These are phyloP conservation scores for Penicillium pulvis DNA, from an alignment of 495 filamentous ascomycete genomes.

Conservation along the genomic window DNA sequence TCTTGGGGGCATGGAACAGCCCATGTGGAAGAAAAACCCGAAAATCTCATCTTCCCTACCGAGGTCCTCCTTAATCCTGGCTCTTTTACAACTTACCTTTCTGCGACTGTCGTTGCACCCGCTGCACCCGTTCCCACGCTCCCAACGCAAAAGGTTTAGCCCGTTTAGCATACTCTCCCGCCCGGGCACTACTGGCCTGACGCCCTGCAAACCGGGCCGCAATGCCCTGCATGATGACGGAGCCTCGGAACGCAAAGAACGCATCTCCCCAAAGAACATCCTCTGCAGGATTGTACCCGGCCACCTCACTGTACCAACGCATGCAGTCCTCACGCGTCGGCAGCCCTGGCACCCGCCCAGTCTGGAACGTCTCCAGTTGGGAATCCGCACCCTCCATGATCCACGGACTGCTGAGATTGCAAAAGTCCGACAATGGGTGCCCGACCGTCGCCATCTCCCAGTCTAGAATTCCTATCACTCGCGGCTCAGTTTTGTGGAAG, in stretches of 20 bases:
- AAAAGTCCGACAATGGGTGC: slow-evolving; percentile 86
- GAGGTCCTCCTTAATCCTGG: too few relatives aligned
- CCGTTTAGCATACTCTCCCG: slow-evolving; percentile 66
- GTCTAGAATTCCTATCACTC: slow-evolving; percentile 91
- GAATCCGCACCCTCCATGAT: slow-evolving; percentile 48
- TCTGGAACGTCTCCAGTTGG: slow-evolving; percentile 55
- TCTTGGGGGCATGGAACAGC: background rate
- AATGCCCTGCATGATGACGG: slow-evolving; percentile 93
- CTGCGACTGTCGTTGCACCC: slow-evolving; percentile 36
- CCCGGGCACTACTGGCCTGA: slow-evolving; percentile 88
- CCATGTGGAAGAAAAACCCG: background rate
- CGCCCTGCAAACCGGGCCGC: slow-evolving; percentile 79
- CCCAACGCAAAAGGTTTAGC: slow-evolving; percentile 67
- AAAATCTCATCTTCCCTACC: background rate
- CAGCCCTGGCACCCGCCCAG: slow-evolving; percentile 67
- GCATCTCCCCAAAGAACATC: slow-evolving; percentile 64
- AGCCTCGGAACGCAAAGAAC: slow-evolving; percentile 65
- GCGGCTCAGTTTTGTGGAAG: slow-evolving; percentile 84
- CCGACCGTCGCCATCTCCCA: slow-evolving; percentile 98
- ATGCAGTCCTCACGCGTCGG: slow-evolving; percentile 70
- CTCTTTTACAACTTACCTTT: slow-evolving; percentile 50
- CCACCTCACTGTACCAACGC: slow-evolving; percentile 72
- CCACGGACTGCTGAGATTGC: slow-evolving; percentile 76
- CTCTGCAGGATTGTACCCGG: slow-evolving; percentile 64
- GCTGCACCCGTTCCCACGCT: slow-evolving; percentile 69